Evolutionary conservation across 75 land plant genomes (phyloP), one percentile per base, ranked within the genome.

Genomic region (Adiantum capillusveneris): DNA sequence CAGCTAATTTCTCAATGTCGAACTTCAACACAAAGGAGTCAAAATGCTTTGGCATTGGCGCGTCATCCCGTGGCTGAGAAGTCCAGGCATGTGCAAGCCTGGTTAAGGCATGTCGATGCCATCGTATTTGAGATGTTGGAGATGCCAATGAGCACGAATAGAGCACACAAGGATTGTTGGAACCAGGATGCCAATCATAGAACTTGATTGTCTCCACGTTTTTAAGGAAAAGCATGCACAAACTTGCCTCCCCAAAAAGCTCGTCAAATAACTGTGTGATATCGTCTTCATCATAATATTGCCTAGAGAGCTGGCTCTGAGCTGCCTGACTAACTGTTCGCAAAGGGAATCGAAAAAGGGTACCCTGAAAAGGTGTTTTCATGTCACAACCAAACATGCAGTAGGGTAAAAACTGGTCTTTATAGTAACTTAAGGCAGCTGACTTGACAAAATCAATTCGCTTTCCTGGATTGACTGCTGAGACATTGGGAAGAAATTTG

Each of bases 331-430:
- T 79, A 27, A 68, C 74, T 68, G 64, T 87, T 56, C 98, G 78
- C 65, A 92, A 77, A 52, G 94, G 94, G 53, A 92, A 85, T 30
- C 98, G 88, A 57, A 92, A 92, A 41, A 92, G 67, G 61, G 98
- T 92, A 45, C 98, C 98, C 62, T 51, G 2, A 51, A 81, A 92
- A 29, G 84, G 75, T 25, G 27, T 60, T 63, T 66, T 71, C 98
- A 92, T 92, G 78, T 88, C 94, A 76, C 98, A 88, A 19, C 82
- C 98, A 70, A 88, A 92, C 25, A 82, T 84, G 70, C 93, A 87
- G 67, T 85, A 92, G 0, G 98, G 84, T 12, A 71, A 34, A 60
- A 92, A 92, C 74, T 92, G 98, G 63, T 92, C 98, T 58, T 62
- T 73, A 57, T 82, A 85, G 1, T 65, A 44, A 7, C 75, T 61